Conservation (phyloP, 768 basidiomycete genomes). For the Cyclocybe aegerita region DNA sequence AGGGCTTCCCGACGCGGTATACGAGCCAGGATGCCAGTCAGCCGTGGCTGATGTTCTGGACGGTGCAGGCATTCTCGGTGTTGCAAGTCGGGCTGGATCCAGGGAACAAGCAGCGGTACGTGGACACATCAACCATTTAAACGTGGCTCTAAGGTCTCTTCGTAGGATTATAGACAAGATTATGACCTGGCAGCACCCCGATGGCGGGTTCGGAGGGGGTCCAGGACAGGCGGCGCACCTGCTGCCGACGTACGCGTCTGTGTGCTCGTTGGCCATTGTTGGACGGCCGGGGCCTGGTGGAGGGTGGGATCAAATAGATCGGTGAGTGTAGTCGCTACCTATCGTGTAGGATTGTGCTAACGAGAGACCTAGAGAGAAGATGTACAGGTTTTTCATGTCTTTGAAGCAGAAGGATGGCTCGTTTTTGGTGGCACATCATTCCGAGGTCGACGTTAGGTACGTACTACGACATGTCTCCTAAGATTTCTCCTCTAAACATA, state of each 20-base stretch:
- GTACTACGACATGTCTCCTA: conserved; percentile 14
- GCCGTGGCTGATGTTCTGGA: conserved; percentile 96
- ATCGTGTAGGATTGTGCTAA: not conserved
- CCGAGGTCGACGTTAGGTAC: conserved; percentile 93
- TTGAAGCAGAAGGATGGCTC: conserved; percentile 93
- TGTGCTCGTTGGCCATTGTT: conserved; percentile 81
- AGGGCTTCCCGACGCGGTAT: conserved; percentile 81
- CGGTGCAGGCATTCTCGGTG: conserved; percentile 77
- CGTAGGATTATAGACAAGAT: conserved; percentile 78
- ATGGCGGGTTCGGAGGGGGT: conserved; percentile 92
- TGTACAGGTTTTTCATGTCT: conserved; percentile 89
- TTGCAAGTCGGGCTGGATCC: conserved; percentile 81
- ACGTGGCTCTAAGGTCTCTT: not conserved
- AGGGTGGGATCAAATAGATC: conserved; percentile 86
- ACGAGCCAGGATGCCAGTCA: conserved; percentile 89
- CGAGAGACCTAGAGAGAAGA: conserved; percentile 49
- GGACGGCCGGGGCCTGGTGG: conserved; percentile 71
- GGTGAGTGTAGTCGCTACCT: conserved; percentile 40
- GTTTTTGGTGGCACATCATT: conserved; percentile 83
- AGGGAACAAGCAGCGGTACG: conserved; percentile 71
- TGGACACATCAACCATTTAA: conserved; percentile 6
- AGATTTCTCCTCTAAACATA: not conserved
- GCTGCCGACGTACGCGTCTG: conserved; percentile 85
- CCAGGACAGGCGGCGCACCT: conserved; percentile 87
- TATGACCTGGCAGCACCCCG: conserved; percentile 76